Evolutionary conservation across 1,284 basidiomycete genomes (phyloP).

Genomic region (Boletus mariae): DNA sequence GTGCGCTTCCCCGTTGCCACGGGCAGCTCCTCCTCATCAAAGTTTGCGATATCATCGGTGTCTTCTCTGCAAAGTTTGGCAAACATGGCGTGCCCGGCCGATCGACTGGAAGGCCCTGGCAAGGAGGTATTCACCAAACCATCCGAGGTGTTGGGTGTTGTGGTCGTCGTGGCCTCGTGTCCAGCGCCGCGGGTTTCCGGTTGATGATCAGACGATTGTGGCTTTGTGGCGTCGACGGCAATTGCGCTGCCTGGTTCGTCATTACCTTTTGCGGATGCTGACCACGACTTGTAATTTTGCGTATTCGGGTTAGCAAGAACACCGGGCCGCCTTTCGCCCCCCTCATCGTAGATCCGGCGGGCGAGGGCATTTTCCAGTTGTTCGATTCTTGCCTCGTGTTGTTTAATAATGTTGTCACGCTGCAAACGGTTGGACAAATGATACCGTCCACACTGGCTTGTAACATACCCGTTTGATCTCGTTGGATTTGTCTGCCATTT

Average conservation of each 20-base stretch:
- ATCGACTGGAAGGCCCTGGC: conserved; percentile 21
- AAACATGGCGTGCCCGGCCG: conserved; percentile 20
- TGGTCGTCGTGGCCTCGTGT: conserved; percentile 11
- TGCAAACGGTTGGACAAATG: conserved; percentile 22
- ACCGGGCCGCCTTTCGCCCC: conserved; percentile 18
- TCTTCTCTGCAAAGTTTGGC: conserved; percentile 28
- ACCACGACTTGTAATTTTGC: conserved; percentile 10
- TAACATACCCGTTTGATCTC: conserved; percentile 46
- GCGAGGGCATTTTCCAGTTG: conserved; percentile 44
- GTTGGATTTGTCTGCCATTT: conserved; percentile 47
- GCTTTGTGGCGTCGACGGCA: conserved; percentile 9
- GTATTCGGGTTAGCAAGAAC: conserved; percentile 14
- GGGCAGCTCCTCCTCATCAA: conserved; percentile 19
- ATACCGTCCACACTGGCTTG: background rate
- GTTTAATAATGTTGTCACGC: conserved; percentile 43
- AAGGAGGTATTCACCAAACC: conserved; percentile 12
- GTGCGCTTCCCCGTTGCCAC: conserved; percentile 24
- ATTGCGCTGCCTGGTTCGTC: conserved; percentile 16
- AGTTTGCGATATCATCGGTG: conserved; percentile 27
- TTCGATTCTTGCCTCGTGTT: conserved; percentile 37
- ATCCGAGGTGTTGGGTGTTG: conserved; percentile 8
- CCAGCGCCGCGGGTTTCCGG: conserved; percentile 20
- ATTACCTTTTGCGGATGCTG: conserved; percentile 12
- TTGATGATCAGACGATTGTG: conserved; percentile 13
- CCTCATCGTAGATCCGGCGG: conserved; percentile 39